Evolutionary conservation across 768 basidiomycete species (phyloP).

Genomic region (Lactifluus subvellereus): DNA sequence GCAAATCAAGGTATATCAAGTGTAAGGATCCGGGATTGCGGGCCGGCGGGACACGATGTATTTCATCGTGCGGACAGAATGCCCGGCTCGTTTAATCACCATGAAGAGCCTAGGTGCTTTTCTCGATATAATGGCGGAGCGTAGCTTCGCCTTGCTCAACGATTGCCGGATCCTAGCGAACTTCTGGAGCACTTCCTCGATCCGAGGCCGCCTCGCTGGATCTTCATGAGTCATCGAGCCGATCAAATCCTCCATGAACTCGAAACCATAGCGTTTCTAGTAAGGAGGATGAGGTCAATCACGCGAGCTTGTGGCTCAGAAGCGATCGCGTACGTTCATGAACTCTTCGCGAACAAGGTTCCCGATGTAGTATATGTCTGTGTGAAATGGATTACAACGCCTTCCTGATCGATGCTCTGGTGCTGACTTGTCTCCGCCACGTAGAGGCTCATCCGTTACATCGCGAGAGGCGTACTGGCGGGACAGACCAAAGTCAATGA

Average conservation of each 20-base stretch:
- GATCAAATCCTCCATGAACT: conserved; percentile 28
- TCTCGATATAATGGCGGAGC: conserved; percentile 4
- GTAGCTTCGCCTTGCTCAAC: conserved; percentile 8
- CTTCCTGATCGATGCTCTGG: conserved; percentile 29
- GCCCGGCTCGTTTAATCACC: background rate
- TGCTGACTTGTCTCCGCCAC: conserved; percentile 40
- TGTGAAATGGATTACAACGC: conserved; percentile 32
- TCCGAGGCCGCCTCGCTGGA: conserved; percentile 29
- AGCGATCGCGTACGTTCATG: conserved; percentile 26
- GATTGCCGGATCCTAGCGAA: conserved; percentile 4
- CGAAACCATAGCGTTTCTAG: conserved; percentile 26
- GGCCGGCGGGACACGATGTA: background rate
- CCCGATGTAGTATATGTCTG: conserved; percentile 35
- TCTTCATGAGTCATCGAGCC: conserved; percentile 27
- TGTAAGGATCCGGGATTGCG: background rate
- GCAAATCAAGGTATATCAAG: no score
- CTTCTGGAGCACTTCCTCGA: conserved; percentile 8
- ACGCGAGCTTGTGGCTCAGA: background rate
- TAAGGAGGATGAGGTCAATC: background rate
- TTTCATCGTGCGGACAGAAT: background rate
- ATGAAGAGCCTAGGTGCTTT: background rate
- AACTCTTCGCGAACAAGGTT: conserved; percentile 31
- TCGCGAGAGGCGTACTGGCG: conserved; percentile 27
- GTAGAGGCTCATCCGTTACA: conserved; percentile 29
- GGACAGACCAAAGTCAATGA: conserved; percentile 31